Conservation (phyloP, 2,329 filamentous ascomycete species). For the Exophiala lecanii-corni region DNA sequence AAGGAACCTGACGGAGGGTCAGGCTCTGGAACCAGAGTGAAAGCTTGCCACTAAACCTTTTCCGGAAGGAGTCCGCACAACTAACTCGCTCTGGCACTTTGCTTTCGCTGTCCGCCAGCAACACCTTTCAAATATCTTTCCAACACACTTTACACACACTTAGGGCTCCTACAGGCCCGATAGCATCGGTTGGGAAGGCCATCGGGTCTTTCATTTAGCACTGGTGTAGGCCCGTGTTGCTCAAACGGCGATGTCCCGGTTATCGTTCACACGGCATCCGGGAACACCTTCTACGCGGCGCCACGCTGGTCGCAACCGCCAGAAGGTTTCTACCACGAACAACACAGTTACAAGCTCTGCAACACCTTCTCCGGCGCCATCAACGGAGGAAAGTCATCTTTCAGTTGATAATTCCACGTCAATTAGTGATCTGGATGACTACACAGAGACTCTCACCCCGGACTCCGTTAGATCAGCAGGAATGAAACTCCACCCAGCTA, state of each 20-base stretch:
- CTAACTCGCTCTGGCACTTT: neutral
- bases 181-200: neutral
- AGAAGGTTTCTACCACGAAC: conserved; percentile 4
- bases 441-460: conserved; percentile 7
- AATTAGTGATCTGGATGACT: conserved; percentile 16
- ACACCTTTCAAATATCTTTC: neutral
- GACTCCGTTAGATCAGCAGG: conserved; percentile 12
- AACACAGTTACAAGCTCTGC: conserved; percentile 2
- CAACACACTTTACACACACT: neutral
- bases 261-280: conserved; percentile 9
- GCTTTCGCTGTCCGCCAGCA: neutral
- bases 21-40: neutral
- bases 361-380: conserved; percentile 10
- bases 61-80: neutral
- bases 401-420: conserved; percentile 9
- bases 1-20: neutral
- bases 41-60: neutral
- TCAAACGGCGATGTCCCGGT: conserved; percentile 15
- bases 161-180: neutral
- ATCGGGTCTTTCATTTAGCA: neutral
- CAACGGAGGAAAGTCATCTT: conserved; percentile 4
- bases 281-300: conserved; percentile 11
- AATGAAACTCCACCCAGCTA: conserved; percentile 8
- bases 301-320: conserved; percentile 1
- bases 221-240: neutral